A percentile compares a stretch with the other conserved stretches of the same genome.
These are phyloP conservation scores for Globisporangium cederbergense DNA, from an alignment of 352 stramenopile genomes.

Conservation along the genomic window DNA sequence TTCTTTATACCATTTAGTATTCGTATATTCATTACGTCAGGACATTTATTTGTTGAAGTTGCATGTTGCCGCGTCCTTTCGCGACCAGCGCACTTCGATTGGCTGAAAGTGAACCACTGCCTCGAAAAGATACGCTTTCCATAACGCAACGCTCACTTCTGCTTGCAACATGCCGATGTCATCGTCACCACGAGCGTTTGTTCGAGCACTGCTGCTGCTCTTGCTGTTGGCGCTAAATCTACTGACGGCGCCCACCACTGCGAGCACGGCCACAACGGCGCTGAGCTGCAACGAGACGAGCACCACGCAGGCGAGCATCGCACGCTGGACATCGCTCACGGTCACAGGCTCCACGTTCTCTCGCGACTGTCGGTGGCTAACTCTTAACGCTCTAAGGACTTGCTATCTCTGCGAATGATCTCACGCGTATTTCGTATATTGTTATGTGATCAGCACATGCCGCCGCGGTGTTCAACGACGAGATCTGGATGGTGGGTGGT, in stretches of 20 bases:
- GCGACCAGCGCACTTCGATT: neutral
- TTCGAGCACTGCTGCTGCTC: neutral
- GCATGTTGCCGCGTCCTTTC: constrained; percentile 7
- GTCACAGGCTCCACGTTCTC: constrained; percentile 51
- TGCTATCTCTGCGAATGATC: neutral
- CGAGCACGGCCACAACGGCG: constrained; percentile 9
- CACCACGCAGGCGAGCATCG: constrained; percentile 34
- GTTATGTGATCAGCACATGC: constrained; percentile 44
- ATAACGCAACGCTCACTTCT: neutral
- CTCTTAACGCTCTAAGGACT: neutral
- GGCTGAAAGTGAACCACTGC: neutral
- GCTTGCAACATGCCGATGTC: neutral
- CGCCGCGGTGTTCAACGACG: constrained; percentile 45
- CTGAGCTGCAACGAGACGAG: constrained; percentile 56
- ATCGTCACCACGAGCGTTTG: neutral
- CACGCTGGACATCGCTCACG: constrained; percentile 44
- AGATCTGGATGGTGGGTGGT: constrained; percentile 72
- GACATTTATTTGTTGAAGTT: neutral
- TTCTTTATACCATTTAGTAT: neutral
- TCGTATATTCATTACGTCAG: neutral
- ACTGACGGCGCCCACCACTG: neutral
- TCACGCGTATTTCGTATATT: neutral
- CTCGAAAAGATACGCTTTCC: neutral
- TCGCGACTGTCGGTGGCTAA: constrained; percentile 44
- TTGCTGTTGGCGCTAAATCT: neutral